These are phyloP conservation scores for Vitis hybrid DNA, from an alignment of 177 flowering plant genomes.

Conservation along the genomic window DNA sequence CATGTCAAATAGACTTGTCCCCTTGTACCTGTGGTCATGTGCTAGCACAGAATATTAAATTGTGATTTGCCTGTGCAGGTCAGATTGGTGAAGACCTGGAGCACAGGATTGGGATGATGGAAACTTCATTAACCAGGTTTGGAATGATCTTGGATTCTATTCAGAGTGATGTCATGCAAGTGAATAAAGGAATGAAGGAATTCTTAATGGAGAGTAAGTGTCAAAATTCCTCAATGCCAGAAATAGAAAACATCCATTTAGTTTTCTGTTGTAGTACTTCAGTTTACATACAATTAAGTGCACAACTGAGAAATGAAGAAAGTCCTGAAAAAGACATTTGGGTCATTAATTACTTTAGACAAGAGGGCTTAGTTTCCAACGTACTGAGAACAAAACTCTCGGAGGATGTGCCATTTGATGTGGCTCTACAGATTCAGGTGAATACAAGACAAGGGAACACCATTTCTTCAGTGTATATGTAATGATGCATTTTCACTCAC, in stretches of 20 bases:
- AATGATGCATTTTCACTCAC: neutral
- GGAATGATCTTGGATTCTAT: slow-evolving; percentile 85
- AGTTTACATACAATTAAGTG: neutral
- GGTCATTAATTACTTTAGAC: neutral
- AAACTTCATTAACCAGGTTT: slow-evolving; percentile 64
- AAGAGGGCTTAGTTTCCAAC: neutral
- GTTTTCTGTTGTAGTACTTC: neutral
- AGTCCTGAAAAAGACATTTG: neutral
- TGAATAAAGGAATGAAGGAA: slow-evolving; percentile 77
- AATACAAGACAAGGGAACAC: neutral
- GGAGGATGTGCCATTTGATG: neutral
- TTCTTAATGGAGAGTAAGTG: slow-evolving; percentile 67
- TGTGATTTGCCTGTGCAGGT: slow-evolving; percentile 48
- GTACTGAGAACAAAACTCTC: neutral
- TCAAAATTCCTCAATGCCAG: neutral
- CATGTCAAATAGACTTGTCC: too few relatives aligned
- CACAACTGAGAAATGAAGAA: neutral
- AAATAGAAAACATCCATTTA: neutral
- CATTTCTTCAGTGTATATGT: neutral
- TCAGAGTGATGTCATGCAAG: slow-evolving; percentile 88
- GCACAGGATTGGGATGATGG: slow-evolving; percentile 70
- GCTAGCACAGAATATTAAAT: neutral
- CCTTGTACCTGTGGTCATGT: neutral
- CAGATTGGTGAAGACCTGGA: slow-evolving; percentile 79
- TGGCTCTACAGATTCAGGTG: neutral